Evolutionary conservation across 2,329 filamentous ascomycete species (phyloP).

Genomic region (Penicillium griseofulvum): DNA sequence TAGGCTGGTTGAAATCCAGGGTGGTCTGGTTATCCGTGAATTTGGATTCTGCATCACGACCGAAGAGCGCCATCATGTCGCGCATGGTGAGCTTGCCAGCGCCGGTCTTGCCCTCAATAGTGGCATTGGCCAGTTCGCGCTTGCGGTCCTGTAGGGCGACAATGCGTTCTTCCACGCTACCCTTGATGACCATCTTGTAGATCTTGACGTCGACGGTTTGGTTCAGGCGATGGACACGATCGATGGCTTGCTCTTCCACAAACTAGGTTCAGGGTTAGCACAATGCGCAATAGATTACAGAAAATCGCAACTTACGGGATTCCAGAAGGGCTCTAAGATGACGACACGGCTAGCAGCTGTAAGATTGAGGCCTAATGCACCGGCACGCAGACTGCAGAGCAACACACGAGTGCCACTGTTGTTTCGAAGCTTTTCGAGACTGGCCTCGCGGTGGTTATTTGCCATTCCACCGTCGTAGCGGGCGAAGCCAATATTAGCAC

Average conservation of each 20-base stretch:
- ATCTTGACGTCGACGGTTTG: constrained; percentile 93
- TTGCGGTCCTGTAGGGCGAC: constrained; percentile 94
- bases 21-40: constrained; percentile 42
- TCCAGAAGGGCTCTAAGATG: constrained; percentile 98
- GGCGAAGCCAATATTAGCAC: constrained; percentile 72
- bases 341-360: constrained; percentile 91
- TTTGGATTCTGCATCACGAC: constrained; percentile 60
- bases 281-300: constrained; percentile 10
- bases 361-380: constrained; percentile 86
- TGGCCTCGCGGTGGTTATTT: constrained; percentile 87
- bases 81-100: constrained; percentile 84
- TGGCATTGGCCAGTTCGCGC: constrained; percentile 82
- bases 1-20: constrained; percentile 35
- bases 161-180: constrained; percentile 90
- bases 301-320: constrained; percentile 62
- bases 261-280: constrained; percentile 56
- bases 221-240: constrained; percentile 96
- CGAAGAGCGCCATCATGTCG: constrained; percentile 90
- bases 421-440: constrained; percentile 71
- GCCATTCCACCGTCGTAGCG: constrained; percentile 95
- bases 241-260: constrained; percentile 97
- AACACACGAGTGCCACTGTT: constrained; percentile 75
- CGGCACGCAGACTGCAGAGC: constrained; percentile 91
- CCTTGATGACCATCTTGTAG: constrained; percentile 85
- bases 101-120: constrained; percentile 76